Conservation (phyloP, 257 asterid species). For the Solanum virginianum region DNA sequence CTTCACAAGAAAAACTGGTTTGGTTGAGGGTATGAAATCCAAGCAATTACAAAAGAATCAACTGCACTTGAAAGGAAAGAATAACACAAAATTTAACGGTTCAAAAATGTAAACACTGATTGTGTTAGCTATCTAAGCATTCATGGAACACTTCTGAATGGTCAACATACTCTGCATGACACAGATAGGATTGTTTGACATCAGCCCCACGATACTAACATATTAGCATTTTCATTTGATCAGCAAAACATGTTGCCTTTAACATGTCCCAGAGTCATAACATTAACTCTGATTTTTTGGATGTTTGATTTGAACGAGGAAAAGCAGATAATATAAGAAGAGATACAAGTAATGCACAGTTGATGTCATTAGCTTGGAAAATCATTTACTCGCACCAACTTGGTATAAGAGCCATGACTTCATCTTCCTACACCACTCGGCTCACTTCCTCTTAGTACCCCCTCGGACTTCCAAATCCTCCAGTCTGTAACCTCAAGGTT, state of each 20-base stretch:
- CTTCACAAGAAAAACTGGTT: neutral
- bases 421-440: neutral
- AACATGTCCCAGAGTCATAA: neutral
- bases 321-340: neutral
- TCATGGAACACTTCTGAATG: neutral
- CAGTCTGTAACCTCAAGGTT: neutral
- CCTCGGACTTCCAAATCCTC: neutral
- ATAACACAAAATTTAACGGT: neutral
- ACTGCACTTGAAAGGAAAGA: neutral
- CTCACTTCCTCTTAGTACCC: neutral
- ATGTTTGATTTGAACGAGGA: neutral
- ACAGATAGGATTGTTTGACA: neutral
- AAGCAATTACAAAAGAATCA: neutral
- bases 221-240: neutral
- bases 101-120: neutral
- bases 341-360: neutral
- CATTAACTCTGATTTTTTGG: neutral
- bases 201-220: neutral
- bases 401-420: neutral
- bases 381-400: neutral
- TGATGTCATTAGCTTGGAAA: neutral
- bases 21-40: neutral
- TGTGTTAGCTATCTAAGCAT: neutral
- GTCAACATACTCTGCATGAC: neutral
- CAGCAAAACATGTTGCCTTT: neutral